Conservation (phyloP, 2,329 filamentous ascomycete genomes). For the Hymenoscyphus linearis region DNA sequence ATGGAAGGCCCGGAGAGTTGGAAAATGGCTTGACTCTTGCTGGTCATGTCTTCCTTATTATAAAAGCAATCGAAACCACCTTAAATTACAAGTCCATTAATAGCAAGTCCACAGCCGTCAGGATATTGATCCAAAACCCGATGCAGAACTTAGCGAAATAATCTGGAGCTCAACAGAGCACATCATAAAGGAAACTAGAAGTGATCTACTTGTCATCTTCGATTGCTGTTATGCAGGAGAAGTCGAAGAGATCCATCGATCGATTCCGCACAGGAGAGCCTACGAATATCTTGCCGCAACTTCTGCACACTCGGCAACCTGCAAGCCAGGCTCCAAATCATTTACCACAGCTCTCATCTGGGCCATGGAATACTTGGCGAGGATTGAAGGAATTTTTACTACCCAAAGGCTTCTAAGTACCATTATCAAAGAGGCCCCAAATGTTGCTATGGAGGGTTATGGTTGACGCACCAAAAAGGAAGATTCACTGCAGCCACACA, state of each 20-base stretch:
- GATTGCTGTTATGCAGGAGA: conserved; percentile 21
- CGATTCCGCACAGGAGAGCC: conserved; percentile 1
- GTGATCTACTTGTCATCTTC: conserved; percentile 18
- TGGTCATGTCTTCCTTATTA: no score
- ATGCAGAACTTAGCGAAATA: conserved; percentile 2
- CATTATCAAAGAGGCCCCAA: conserved; percentile 8
- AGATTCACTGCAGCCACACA: no score
- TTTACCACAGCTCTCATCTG: conserved; percentile 18
- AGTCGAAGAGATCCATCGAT: not conserved
- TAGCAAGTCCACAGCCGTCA: conserved; percentile 1
- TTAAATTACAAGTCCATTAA: not conserved
- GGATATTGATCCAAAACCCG: not conserved
- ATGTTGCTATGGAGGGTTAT: no score
- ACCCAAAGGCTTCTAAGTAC: conserved; percentile 11
- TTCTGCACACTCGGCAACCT: conserved; percentile 5
- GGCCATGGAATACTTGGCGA: conserved; percentile 8
- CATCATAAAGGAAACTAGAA: conserved; percentile 8
- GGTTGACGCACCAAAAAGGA: no score
- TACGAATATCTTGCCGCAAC: conserved; percentile 20
- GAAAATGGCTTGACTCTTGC: not conserved
- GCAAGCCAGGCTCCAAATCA: conserved; percentile 11
- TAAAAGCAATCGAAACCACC: no score
- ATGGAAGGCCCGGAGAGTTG: conserved; percentile 8
- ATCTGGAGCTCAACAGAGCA: conserved; percentile 11
- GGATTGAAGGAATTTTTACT: conserved; percentile 2